Base-by-base conservation (phyloP, 768 basidiomycete genomes). In the Psilocybe subaeruginosa region DNA sequence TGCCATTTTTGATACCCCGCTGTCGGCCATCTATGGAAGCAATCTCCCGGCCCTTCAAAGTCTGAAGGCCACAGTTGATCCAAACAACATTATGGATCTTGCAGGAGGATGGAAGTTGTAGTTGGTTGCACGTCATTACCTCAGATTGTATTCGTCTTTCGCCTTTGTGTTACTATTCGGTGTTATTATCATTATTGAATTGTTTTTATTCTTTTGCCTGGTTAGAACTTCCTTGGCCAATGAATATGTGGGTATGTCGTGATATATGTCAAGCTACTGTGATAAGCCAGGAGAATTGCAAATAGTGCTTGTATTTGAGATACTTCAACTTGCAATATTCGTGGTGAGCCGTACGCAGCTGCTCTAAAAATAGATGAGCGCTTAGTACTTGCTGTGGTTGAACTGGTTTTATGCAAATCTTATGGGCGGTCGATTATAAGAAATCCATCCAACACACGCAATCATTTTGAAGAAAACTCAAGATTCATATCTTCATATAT, bases 51-150 rank as follows among this genome's bases (percentile, higher is more conserved):
- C 56, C 56, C 63, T 89, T 65, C 62, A 69, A 57, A 63, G 55
- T 16, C 70, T 88, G 9, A 85, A 82, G 67, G 67, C 64, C 56
- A 54, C 56, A 16, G 76, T 84, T 54, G 89, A 91, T 68, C 88
- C 88, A 0, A 54, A 72, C 3, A 79, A 85, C 65, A 78, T 89
- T 43, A 90, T 91, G 87, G 81, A 79, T n/a, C 80, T 88, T 19
- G 80, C 87, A 11, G 88, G 87, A 3, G 89, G 87, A 4, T 88
- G 81, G 69, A 88, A 86, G 70, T 70, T 85, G 37, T 80, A 58
- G 59, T 12, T 23, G 19, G 12, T 9, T 16, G 23, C 23, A 23
- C 23, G 23, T 23, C 23, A 23, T 23, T 23, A 23, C 23, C 23
- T 1, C 47, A 49, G n/a, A 2, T 33, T 31, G 19, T 19, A 50